Conservation (phyloP, 768 basidiomycete species). For the Cytidiella melzeri region DNA sequence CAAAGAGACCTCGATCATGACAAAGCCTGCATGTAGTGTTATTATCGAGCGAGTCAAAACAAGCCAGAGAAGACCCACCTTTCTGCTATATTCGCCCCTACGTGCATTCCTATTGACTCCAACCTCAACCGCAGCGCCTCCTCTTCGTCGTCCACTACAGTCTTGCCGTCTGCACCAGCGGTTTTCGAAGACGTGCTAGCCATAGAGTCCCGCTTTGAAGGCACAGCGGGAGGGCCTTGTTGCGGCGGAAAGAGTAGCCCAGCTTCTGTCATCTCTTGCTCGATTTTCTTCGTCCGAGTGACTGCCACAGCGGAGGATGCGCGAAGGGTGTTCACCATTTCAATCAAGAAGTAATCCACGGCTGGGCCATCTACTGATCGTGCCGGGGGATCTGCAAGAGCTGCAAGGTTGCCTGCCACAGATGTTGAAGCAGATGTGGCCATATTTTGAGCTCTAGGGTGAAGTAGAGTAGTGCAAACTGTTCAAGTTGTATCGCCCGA, state of each 20-base stretch:
- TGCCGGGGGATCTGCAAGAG: slow-evolving; percentile 58
- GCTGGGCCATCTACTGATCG: slow-evolving; percentile 58
- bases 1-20: slow-evolving; percentile 66
- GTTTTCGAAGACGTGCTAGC: slow-evolving; percentile 15
- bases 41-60: neutral
- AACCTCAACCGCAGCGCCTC: slow-evolving; percentile 62
- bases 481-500: neutral
- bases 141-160: slow-evolving; percentile 57
- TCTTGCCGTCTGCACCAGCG: neutral
- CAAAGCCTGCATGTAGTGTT: slow-evolving; percentile 48
- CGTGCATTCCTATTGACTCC: slow-evolving; percentile 80
- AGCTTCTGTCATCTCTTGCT: slow-evolving; percentile 74
- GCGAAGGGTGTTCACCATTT: slow-evolving; percentile 68
- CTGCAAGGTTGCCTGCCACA: slow-evolving; percentile 31
- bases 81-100: slow-evolving; percentile 83
- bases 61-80: slow-evolving; percentile 41
- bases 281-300: slow-evolving; percentile 57
- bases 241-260: slow-evolving; percentile 58
- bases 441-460: slow-evolving; percentile 7
- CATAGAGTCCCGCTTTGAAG: slow-evolving; percentile 34
- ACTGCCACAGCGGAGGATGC: slow-evolving; percentile 70
- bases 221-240: slow-evolving; percentile 32
- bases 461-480: neutral
- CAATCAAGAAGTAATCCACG: slow-evolving; percentile 85
- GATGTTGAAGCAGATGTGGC: slow-evolving; percentile 17